Conservation (phyloP, 176 grass and related monocot species). For the Triticum urartu region DNA sequence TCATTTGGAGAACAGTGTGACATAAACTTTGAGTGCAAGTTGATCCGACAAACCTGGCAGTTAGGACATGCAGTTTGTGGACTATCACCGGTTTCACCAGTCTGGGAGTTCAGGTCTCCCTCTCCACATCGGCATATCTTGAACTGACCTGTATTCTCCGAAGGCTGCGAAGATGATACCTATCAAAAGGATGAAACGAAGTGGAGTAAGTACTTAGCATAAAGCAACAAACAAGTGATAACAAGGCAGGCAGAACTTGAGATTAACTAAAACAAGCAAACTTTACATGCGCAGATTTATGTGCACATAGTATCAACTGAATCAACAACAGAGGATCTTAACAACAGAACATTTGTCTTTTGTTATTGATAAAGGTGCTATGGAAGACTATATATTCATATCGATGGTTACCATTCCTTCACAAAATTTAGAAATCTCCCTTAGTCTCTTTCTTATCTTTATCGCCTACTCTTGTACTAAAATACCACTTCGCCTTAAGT, state of each 20-base stretch:
- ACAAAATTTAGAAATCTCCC: constrained; percentile 13
- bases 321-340: constrained; percentile 3
- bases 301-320: constrained; percentile 3
- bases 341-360: background rate
- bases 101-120: constrained; percentile 72
- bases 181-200: constrained; percentile 42
- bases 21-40: constrained; percentile 5
- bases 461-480: background rate
- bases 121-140: constrained; percentile 73
- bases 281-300: constrained; percentile 21
- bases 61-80: constrained; percentile 54
- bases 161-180: constrained; percentile 62
- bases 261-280: background rate
- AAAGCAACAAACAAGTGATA: constrained; percentile 5
- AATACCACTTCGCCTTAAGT: background rate
- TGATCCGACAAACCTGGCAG: constrained; percentile 64
- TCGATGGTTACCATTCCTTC: background rate
- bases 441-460: background rate
- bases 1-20: background rate
- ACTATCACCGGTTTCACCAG: constrained; percentile 58
- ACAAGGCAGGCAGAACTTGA: background rate
- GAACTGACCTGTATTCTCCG: constrained; percentile 60
- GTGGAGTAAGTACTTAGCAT: constrained; percentile 18
- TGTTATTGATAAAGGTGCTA: background rate
- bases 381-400: constrained; percentile 3